A percentile compares a stretch with the other conserved stretches of the same genome.
Evolutionary conservation across 345 rosid species (phyloP).

Genomic region (Dovyalis caffra): DNA sequence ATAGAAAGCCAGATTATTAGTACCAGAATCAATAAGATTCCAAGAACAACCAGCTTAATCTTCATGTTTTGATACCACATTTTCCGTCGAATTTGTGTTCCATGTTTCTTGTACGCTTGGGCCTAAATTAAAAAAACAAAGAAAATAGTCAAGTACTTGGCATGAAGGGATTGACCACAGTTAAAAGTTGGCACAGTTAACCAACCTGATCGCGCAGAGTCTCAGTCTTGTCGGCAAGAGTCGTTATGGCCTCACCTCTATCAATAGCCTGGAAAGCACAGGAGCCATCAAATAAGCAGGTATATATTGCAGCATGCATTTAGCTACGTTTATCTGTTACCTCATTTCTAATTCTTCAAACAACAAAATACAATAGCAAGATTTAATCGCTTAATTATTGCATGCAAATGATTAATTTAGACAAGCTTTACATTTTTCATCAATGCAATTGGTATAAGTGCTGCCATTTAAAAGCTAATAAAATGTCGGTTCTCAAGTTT

Average conservation of each 20-base stretch:
- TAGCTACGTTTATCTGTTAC: not conserved
- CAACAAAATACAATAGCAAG: no score
- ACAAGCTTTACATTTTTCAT: no score
- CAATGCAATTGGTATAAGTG: no score
- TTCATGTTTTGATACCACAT: constrained; percentile 99
- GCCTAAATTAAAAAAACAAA: constrained; percentile 46
- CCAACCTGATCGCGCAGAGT: constrained; percentile 73
- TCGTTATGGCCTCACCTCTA: constrained; percentile 74
- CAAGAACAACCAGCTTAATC: constrained; percentile 81
- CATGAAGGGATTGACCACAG: not conserved
- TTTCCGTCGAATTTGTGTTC: constrained; percentile 68
- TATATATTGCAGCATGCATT: not conserved
- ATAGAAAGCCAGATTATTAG: constrained; percentile 84
- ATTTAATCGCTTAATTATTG: no score
- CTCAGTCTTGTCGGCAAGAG: constrained; percentile 72
- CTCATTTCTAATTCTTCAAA: no score
- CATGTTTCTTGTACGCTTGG: constrained; percentile 61
- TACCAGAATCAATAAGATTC: constrained; percentile 68
- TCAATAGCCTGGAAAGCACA: constrained; percentile 60
- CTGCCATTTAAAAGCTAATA: no score
- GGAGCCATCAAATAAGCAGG: not conserved
- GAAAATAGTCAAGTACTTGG: not conserved
- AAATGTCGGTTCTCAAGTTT: no score
- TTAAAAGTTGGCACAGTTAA: not conserved
- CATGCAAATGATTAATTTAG: no score